A percentile compares a stretch with the other conserved stretches of the same genome.
Evolutionary conservation across 805 yeast genomes (phyloP).

Genomic region (Zygosaccharomyces lentus): DNA sequence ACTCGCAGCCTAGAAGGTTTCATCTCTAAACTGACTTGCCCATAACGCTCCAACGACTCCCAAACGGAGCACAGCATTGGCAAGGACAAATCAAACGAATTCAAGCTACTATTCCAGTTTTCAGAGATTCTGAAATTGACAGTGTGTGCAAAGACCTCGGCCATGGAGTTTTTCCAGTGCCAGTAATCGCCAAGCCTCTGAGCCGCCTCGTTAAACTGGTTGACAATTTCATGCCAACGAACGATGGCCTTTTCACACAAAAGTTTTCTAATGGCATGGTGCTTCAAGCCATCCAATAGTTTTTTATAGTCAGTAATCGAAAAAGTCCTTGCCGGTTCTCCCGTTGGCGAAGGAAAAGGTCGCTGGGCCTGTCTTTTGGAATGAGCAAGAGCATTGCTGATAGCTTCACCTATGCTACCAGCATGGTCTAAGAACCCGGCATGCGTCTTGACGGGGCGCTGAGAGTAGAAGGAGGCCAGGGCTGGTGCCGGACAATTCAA

Average conservation of each 20-base stretch:
- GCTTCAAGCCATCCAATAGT: not conserved
- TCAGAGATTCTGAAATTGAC: constrained; percentile 47
- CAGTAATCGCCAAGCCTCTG: constrained; percentile 42
- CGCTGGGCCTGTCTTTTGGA: constrained; percentile 6
- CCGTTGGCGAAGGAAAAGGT: constrained; percentile 1
- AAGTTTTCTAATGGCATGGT: constrained; percentile 31
- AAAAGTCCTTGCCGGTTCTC: not conserved
- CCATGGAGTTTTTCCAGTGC: constrained; percentile 48
- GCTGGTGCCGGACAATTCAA: not conserved
- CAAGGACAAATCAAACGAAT: constrained; percentile 61
- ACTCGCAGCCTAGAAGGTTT: constrained; percentile 48
- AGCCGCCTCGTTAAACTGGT: constrained; percentile 41
- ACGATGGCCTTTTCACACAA: constrained; percentile 49
- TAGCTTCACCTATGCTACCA: constrained; percentile 4
- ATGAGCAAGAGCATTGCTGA: not conserved
- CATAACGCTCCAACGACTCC: constrained; percentile 47
- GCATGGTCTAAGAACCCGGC: constrained; percentile 1
- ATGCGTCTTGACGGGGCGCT: not conserved
- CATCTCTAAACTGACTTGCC: constrained; percentile 50
- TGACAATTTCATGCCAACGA: constrained; percentile 48
- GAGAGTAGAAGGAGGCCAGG: not conserved
- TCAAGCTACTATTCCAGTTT: constrained; percentile 42
- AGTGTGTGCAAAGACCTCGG: constrained; percentile 49
- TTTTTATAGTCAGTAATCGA: not conserved
- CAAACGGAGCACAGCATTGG: constrained; percentile 57